Base-by-base conservation (phyloP, 305 asterid genomes). In the Fraxinus platypoda region DNA sequence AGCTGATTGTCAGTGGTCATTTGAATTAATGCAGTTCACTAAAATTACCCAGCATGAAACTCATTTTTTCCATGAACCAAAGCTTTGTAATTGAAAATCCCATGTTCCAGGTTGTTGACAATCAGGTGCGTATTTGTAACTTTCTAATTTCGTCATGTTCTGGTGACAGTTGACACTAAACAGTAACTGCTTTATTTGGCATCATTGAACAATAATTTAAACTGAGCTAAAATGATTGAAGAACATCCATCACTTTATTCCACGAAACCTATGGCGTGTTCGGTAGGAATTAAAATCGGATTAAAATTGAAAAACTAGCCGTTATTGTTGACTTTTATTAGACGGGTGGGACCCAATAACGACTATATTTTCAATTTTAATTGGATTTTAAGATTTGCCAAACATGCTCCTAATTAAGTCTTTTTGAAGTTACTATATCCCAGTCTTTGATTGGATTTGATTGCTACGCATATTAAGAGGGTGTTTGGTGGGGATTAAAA, bases 81-180 rank as follows among this genome's bases (percentile, higher is more conserved):
- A 94, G 91, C 86, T 91, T 94, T 84, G 83, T 78, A 81, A 82
- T 94, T 75, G 88, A 87, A 89, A 84, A 90, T 80, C 92, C 94
- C 37, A 82, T 88, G 85, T 87, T 94, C 83, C 89, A 83, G 25
- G 73, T 86, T 76, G 74, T 76, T 33, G 91, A 84, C 82, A 85
- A 84, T 79, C 87, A 91, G 97, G 98, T 91, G 76, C 64, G 76
- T 84, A 26, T 74, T 82, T 78, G 17, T 59, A 66, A 54, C 25
- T 49, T 81, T 70, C 37, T 81, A 43, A 52, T 78, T 74, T 43
- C 6, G 11, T 74, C 75, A 23, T 38, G 59, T 77, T 71, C 68
- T 74, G 83, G 83, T 85, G 49, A 77, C 76, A 75, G 26, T 8
- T 17, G 77, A 74, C 19, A 0, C 77, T 35, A 37, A 33, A 19